Conservation (phyloP, 768 basidiomycete species). For the Hemileccinum rubropunctum region DNA sequence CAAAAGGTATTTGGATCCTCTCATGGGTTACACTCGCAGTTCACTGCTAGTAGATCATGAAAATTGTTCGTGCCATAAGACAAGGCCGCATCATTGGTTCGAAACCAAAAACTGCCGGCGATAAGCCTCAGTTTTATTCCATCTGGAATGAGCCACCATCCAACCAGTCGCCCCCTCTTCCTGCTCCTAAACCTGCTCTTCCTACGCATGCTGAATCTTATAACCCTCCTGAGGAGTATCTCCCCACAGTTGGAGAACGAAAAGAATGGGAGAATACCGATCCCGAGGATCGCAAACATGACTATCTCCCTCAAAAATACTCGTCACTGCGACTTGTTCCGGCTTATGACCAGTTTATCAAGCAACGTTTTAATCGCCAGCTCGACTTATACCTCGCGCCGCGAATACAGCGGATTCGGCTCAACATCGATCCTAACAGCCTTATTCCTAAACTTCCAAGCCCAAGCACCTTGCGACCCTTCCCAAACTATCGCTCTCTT, state of each 20-base stretch:
- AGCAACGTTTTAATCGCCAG: constrained; percentile 90
- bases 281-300: constrained; percentile 83
- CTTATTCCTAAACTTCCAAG: constrained; percentile 94
- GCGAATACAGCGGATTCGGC: constrained; percentile 78
- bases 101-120: constrained; percentile 73
- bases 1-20: constrained; percentile 67
- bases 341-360: constrained; percentile 87
- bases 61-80: constrained; percentile 97
- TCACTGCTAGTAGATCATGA: constrained; percentile 74
- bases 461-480: constrained; percentile 87
- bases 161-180: constrained; percentile 78
- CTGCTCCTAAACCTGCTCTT: constrained; percentile 86
- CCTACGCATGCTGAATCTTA: constrained; percentile 97
- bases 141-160: constrained; percentile 87
- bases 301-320: constrained; percentile 88
- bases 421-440: constrained; percentile 89
- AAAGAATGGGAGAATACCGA: constrained; percentile 81
- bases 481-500: constrained; percentile 84
- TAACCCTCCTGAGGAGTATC: constrained; percentile 96
- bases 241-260: constrained; percentile 80
- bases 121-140: constrained; percentile 69
- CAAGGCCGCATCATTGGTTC: constrained; percentile 91
- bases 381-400: constrained; percentile 97
- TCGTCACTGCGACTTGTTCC: constrained; percentile 85
- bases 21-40: neutral